These are phyloP conservation scores for Vitis cinerea DNA, from an alignment of 164 flowering plant species.

Conservation along the genomic window DNA sequence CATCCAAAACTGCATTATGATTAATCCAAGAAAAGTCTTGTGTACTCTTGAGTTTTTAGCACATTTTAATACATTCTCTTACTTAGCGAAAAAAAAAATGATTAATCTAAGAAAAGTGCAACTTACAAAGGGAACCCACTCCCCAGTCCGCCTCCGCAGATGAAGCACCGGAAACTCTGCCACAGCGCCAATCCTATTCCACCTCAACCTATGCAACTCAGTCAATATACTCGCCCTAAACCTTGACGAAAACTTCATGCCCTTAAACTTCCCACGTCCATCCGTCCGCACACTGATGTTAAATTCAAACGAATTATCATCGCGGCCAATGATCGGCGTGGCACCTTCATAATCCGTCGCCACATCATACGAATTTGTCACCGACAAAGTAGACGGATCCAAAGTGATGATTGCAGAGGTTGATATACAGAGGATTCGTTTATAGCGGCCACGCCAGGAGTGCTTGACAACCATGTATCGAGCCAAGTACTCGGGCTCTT, in stretches of 20 bases:
- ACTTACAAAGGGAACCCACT: constrained; percentile 95
- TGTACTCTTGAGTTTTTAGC: no score
- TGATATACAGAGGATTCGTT: constrained; percentile 83
- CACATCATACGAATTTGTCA: constrained; percentile 86
- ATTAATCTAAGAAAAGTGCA: neutral
- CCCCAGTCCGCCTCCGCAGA: constrained; percentile 62
- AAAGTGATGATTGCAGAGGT: constrained; percentile 57
- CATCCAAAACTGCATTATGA: no score
- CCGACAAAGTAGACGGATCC: constrained; percentile 74
- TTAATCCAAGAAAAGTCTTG: no score
- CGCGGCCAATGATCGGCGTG: constrained; percentile 66
- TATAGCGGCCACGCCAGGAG: constrained; percentile 99
- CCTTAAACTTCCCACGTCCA: constrained; percentile 85
- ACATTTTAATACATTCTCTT: no score
- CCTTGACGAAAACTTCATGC: constrained; percentile 75
- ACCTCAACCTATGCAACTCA: constrained; percentile 69
- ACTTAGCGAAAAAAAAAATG: neutral
- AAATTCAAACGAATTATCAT: constrained; percentile 80
- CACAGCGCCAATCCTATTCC: constrained; percentile 46
- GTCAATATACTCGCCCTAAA: constrained; percentile 87
- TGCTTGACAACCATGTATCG: constrained; percentile 87
- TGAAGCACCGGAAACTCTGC: constrained; percentile 88
- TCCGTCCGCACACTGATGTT: constrained; percentile 80
- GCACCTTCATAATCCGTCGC: constrained; percentile 73
- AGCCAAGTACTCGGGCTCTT: constrained; percentile 93